Conservation (phyloP, 805 yeast species). For the Metschnikowia baotianmanensis region DNA sequence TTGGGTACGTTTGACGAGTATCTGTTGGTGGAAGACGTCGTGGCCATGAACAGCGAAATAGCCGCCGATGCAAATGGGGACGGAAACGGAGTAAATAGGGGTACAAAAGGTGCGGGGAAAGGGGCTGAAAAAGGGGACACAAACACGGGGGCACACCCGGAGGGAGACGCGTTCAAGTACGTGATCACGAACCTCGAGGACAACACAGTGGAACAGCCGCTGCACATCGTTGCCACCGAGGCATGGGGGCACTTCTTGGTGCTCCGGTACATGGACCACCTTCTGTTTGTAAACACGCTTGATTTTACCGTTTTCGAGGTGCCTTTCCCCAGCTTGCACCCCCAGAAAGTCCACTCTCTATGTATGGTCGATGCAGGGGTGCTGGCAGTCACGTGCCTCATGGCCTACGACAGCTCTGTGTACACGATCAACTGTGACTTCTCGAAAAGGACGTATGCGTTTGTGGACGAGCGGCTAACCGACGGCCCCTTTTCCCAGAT, state of each 20-base stretch:
- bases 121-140: no score
- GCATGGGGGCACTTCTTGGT: slow-evolving; percentile 46
- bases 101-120: no score
- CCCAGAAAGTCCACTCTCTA: slow-evolving; percentile 24
- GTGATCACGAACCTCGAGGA: slow-evolving; percentile 35
- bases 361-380: slow-evolving; percentile 14
- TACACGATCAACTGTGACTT: slow-evolving; percentile 27
- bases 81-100: no score
- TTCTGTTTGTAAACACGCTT: slow-evolving; percentile 37
- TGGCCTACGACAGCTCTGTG: slow-evolving; percentile 30
- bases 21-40: slow-evolving; percentile 17
- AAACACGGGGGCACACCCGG: neutral
- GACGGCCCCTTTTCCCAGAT: slow-evolving; percentile 49
- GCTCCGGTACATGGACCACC: slow-evolving; percentile 36
- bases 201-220: slow-evolving; percentile 29
- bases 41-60: slow-evolving; percentile 1
- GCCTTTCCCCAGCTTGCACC: slow-evolving; percentile 25
- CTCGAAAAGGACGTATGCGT: slow-evolving; percentile 21
- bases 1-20: slow-evolving; percentile 64
- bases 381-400: slow-evolving; percentile 20
- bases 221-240: slow-evolving; percentile 23
- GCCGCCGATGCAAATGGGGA: neutral
- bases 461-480: slow-evolving; percentile 38
- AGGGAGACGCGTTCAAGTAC: slow-evolving; percentile 3
- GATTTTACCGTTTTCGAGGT: slow-evolving; percentile 39